Conservation (phyloP, 2,329 filamentous ascomycete species). For the Teratosphaeria destructans region DNA sequence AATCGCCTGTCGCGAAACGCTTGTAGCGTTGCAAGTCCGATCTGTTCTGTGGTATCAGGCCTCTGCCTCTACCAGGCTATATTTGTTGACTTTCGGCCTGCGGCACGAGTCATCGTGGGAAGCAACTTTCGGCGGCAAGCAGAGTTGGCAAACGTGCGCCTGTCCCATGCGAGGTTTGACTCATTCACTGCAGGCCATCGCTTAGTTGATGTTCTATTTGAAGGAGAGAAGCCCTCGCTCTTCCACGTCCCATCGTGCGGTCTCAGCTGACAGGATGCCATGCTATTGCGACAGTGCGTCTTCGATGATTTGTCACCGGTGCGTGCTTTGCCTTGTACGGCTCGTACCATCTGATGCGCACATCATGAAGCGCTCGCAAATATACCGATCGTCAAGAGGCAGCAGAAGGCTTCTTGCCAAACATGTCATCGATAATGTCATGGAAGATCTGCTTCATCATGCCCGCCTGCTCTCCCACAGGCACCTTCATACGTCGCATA, state of each 20-base stretch:
- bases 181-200: neutral
- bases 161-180: neutral
- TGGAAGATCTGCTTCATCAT: slow-evolving; percentile 34
- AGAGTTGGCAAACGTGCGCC: neutral
- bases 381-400: neutral
- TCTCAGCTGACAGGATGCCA: neutral
- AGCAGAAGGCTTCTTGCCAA: slow-evolving; percentile 21
- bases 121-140: neutral
- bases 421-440: slow-evolving; percentile 41
- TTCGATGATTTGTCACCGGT: neutral
- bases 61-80: neutral
- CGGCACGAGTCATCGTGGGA: neutral
- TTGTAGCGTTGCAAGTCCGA: neutral
- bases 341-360: neutral
- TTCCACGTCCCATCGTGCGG: neutral
- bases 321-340: neutral
- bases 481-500: slow-evolving; percentile 22
- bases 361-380: neutral
- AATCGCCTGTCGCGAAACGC: neutral
- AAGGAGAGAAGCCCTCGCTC: neutral
- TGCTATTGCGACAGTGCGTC: neutral
- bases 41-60: neutral
- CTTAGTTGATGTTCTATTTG: neutral
- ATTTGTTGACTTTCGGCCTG: neutral
- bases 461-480: slow-evolving; percentile 32